phyloP scores from a whole-genome alignment of 768 basidiomycete species.

The Sutorius australiensis region DNA sequence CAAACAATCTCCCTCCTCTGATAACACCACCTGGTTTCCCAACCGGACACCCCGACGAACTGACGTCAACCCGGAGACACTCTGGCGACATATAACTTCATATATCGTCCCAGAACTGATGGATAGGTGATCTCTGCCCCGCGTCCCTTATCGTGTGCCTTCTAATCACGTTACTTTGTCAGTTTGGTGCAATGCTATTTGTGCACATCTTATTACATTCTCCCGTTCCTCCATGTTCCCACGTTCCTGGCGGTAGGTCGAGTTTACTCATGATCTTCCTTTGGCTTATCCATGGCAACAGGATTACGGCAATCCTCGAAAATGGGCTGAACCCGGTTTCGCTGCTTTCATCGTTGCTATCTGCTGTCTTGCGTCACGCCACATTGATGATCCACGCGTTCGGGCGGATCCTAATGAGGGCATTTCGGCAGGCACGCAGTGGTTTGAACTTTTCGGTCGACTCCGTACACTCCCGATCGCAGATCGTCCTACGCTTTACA shows the following conservation, averaged over 20 bases:
- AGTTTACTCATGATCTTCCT: constrained; percentile 7
- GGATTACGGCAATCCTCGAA: constrained; percentile 92
- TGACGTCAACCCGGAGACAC: constrained; percentile 79
- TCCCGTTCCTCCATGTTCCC: constrained; percentile 91
- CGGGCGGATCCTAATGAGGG: constrained; percentile 78
- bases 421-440: constrained; percentile 85
- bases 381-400: constrained; percentile 89
- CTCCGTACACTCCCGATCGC: constrained; percentile 86
- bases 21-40: constrained; percentile 69
- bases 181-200: constrained; percentile 82
- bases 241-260: constrained; percentile 70
- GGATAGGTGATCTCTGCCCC: constrained; percentile 66
- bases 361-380: constrained; percentile 87
- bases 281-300: constrained; percentile 29
- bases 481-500: constrained; percentile 87
- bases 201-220: constrained; percentile 89
- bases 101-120: constrained; percentile 86
- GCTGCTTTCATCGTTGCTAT: constrained; percentile 91
- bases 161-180: constrained; percentile 12
- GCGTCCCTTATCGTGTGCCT: constrained; percentile 5
- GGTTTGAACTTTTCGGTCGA: constrained; percentile 85
- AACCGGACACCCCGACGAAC: constrained; percentile 70
- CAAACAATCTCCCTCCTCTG: constrained; percentile 33
- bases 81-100: constrained; percentile 86
- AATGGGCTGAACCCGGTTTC: constrained; percentile 95